These are phyloP conservation scores for Buxus sempervirens DNA, from an alignment of 164 flowering plant species.

Conservation along the genomic window DNA sequence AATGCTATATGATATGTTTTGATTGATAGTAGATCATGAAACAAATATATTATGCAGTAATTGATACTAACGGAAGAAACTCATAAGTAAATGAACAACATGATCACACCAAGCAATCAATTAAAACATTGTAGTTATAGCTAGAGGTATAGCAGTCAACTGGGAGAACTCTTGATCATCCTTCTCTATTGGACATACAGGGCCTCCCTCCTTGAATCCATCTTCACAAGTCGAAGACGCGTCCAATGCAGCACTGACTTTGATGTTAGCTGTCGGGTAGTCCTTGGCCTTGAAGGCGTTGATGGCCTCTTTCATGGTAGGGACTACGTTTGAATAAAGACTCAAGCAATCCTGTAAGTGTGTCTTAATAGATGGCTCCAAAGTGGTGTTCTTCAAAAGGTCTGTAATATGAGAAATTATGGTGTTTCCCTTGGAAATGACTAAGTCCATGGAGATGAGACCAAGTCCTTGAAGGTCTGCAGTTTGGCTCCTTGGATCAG, in stretches of 20 bases:
- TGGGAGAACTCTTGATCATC: constrained; percentile 31
- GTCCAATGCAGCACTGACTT: constrained; percentile 40
- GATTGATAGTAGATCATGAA: no score
- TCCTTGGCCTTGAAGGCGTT: constrained; percentile 21
- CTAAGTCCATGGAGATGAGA: constrained; percentile 34
- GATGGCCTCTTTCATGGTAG: constrained; percentile 25
- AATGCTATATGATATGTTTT: no score
- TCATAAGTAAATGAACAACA: no score
- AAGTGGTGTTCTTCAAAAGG: constrained; percentile 21
- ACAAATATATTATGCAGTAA: no score
- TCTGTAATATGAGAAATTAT: constrained; percentile 24
- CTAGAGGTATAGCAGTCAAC: constrained; percentile 44
- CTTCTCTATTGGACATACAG: constrained; percentile 46
- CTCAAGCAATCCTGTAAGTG: constrained; percentile 43
- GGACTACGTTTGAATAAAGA: constrained; percentile 44
- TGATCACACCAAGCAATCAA: background rate
- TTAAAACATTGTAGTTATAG: constrained; percentile 30
- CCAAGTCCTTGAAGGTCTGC: constrained; percentile 40
- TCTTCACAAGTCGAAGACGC: constrained; percentile 56
- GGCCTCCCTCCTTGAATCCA: constrained; percentile 36
- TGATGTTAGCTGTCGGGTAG: constrained; percentile 35
- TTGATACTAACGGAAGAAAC: no score
- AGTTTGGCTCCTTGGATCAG: constrained; percentile 37
- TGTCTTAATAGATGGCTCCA: constrained; percentile 19
- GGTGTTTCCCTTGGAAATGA: constrained; percentile 32